Evolutionary conservation across 257 asterid species (phyloP).

Genomic region (Anisodus acutangulus): DNA sequence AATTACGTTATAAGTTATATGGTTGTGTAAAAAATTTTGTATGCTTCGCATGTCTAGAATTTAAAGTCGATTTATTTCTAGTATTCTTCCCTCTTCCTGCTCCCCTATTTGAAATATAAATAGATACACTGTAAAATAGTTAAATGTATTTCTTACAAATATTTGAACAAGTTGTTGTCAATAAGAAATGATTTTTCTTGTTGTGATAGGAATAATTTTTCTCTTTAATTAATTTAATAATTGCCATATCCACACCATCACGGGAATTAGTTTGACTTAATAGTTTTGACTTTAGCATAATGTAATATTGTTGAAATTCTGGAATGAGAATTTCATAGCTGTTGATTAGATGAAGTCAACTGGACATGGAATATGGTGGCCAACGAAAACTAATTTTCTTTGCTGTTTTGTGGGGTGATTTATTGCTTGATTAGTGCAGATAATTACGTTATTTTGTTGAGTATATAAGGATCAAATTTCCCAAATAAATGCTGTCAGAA

Average conservation of each 20-base stretch:
- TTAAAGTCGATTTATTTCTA: neutral
- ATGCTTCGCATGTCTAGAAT: neutral
- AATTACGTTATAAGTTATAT: neutral
- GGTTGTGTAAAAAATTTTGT: neutral
- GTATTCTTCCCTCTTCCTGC: neutral
- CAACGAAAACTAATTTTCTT: neutral
- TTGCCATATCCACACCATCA: slow-evolving; percentile 14
- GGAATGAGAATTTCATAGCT: neutral
- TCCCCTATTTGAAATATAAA: neutral
- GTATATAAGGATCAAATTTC: neutral
- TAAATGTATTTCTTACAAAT: neutral
- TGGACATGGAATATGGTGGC: neutral
- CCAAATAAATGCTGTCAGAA: neutral
- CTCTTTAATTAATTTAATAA: neutral
- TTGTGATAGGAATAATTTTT: neutral
- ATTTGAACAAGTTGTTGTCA: neutral
- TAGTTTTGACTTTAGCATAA: neutral
- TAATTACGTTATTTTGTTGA: neutral
- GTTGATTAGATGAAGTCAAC: neutral
- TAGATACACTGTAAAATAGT: neutral
- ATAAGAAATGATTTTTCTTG: neutral
- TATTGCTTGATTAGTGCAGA: slow-evolving; percentile 24
- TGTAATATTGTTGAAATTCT: neutral
- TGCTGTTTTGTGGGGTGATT: neutral
- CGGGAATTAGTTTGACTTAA: slow-evolving; percentile 13